These are phyloP conservation scores for Carex arenaria DNA, from an alignment of 202 grass and related monocot species.

Conservation along the genomic window DNA sequence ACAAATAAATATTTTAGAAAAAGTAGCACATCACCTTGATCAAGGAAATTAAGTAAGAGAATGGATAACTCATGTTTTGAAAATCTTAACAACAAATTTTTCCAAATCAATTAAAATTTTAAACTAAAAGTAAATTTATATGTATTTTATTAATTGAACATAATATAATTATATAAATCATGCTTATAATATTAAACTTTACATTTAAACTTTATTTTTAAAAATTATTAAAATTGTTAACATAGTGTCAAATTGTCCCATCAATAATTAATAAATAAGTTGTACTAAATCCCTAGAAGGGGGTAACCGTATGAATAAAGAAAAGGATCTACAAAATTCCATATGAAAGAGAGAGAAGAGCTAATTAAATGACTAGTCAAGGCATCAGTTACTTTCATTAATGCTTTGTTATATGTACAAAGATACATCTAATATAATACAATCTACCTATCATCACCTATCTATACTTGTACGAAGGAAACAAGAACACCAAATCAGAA, in stretches of 20 bases:
- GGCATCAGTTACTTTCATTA: constrained; percentile 13
- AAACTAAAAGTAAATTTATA: too few species aligned
- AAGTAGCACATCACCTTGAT: background rate
- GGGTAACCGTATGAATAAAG: constrained; percentile 19
- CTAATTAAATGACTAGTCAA: constrained; percentile 16
- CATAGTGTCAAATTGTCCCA: too few species aligned
- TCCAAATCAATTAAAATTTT: too few species aligned
- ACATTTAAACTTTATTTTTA: too few species aligned
- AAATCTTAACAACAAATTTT: too few species aligned
- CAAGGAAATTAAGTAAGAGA: background rate
- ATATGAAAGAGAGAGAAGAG: background rate
- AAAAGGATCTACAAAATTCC: constrained; percentile 19
- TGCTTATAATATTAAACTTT: too few species aligned
- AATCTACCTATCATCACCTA: constrained; percentile 16
- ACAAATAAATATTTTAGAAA: background rate
- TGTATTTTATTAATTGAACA: too few species aligned
- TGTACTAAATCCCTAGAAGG: background rate
- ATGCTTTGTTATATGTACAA: constrained; percentile 26
- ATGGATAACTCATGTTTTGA: too few species aligned
- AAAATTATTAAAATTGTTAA: too few species aligned
- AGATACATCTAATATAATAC: constrained; percentile 1
- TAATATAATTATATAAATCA: too few species aligned
- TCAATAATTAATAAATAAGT: background rate
- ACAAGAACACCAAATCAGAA: constrained; percentile 13
- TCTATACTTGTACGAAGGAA: constrained; percentile 4